phyloP scores from a whole-genome alignment of 2,329 filamentous ascomycete genomes.

The Pyricularia pennisetigena region DNA sequence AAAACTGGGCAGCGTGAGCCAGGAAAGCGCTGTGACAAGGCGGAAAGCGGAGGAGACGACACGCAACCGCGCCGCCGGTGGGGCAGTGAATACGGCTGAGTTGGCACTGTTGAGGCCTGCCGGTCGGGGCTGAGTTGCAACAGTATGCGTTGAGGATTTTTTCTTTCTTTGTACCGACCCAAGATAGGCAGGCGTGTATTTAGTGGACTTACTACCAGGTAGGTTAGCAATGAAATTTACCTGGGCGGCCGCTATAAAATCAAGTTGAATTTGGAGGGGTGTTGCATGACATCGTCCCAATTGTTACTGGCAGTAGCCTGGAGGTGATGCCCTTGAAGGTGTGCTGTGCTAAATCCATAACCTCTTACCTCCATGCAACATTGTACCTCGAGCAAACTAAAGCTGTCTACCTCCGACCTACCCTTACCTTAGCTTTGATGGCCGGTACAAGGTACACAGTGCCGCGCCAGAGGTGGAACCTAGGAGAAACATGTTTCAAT shows the following conservation, averaged over 20 bases:
- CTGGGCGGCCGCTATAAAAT: not conserved
- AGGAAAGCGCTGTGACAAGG: slow-evolving; percentile 2
- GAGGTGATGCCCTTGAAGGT: not conserved
- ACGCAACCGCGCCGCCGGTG: not conserved
- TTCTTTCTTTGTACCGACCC: not conserved
- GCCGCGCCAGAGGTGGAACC: not conserved
- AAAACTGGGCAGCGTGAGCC: slow-evolving; percentile 5
- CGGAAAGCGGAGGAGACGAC: slow-evolving; percentile 1
- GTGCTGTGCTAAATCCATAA: not conserved
- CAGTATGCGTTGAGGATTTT: not conserved
- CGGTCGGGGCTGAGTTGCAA: not conserved
- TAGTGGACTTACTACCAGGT: not conserved
- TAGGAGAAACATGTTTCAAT: not conserved
- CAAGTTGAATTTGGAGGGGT: not conserved
- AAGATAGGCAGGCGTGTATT: not conserved
- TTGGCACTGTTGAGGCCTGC: not conserved
- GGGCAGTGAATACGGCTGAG: not conserved
- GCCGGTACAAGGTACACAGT: not conserved
- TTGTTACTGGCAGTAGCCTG: not conserved
- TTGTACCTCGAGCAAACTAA: not conserved
- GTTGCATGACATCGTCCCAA: not conserved
- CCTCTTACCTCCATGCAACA: not conserved
- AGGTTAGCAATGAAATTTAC: not conserved
- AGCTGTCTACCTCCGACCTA: not conserved
- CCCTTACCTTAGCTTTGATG: not conserved